Conservation (phyloP, 352 stramenopile genomes). For the Saprolegnia parasitica region DNA sequence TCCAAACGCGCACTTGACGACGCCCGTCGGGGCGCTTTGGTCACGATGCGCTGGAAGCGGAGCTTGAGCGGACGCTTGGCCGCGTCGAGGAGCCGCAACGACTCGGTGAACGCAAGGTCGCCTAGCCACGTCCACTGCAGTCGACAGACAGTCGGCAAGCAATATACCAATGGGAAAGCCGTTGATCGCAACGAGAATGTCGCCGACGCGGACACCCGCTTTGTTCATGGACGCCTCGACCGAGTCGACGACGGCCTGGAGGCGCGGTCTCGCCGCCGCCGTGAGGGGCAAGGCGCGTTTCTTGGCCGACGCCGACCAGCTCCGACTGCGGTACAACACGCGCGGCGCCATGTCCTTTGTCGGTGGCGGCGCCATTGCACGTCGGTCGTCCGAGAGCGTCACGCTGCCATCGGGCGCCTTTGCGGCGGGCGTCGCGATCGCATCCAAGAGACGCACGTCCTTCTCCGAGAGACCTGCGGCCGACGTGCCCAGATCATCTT, state of each 20-base stretch:
- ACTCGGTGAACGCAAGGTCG: slow-evolving; percentile 55
- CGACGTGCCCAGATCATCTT: not conserved
- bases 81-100: slow-evolving; percentile 48
- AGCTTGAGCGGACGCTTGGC: slow-evolving; percentile 57
- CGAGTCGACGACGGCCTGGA: slow-evolving; percentile 10
- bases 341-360: not conserved
- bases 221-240: not conserved
- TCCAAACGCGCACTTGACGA: slow-evolving; percentile 1
- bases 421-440: slow-evolving; percentile 5
- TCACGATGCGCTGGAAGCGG: slow-evolving; percentile 44
- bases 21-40: not conserved
- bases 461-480: not conserved
- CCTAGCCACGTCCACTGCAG: slow-evolving; percentile 32
- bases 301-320: slow-evolving; percentile 11
- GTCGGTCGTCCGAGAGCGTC: not conserved
- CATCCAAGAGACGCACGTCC: slow-evolving; percentile 8
- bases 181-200: slow-evolving; percentile 68
- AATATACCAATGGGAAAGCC: slow-evolving; percentile 57
- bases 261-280: not conserved
- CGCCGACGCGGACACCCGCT: slow-evolving; percentile 46
- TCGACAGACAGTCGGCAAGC: not conserved
- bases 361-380: not conserved
- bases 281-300: not conserved
- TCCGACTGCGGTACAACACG: slow-evolving; percentile 4
- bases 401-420: not conserved